These are phyloP conservation scores for Alloascoidea africana DNA, from an alignment of 805 yeast genomes.

Conservation along the genomic window DNA sequence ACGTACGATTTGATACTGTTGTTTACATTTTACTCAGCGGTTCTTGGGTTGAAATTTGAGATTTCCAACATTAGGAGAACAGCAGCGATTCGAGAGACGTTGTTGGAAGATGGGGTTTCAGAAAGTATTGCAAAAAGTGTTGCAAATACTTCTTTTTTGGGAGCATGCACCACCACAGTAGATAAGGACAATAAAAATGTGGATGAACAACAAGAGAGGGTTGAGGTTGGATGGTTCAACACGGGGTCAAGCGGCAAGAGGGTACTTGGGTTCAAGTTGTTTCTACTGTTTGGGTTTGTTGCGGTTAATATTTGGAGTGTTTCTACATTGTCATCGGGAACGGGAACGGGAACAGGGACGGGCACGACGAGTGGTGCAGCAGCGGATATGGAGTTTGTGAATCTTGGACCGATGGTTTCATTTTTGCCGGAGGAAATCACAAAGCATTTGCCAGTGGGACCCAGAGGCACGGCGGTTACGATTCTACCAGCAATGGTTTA, in stretches of 20 bases:
- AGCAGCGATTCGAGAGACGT: slow-evolving; percentile 56
- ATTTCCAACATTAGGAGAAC: slow-evolving; percentile 75
- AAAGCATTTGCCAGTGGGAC: background rate
- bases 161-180: too few relatives aligned
- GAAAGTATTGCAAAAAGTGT: slow-evolving; percentile 62
- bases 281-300: slow-evolving; percentile 18
- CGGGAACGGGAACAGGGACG: too few relatives aligned
- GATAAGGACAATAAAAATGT: background rate
- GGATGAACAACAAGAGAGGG: background rate
- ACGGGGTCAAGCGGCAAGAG: background rate
- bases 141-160: slow-evolving; percentile 23
- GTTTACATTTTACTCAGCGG: slow-evolving; percentile 70
- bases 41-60: slow-evolving; percentile 78
- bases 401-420: background rate
- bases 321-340: slow-evolving; percentile 10
- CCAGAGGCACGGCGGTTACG: slow-evolving; percentile 10
- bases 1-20: slow-evolving; percentile 57
- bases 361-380: too few relatives aligned
- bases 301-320: slow-evolving; percentile 20
- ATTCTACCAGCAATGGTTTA: slow-evolving; percentile 20
- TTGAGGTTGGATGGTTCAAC: background rate
- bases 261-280: slow-evolving; percentile 14
- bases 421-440: background rate
- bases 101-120: slow-evolving; percentile 88
- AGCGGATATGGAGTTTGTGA: background rate